Evolutionary conservation across 352 stramenopile species (phyloP), one percentile per base, ranked within the genome.

Genomic region (Phytophthora aleatoria): DNA sequence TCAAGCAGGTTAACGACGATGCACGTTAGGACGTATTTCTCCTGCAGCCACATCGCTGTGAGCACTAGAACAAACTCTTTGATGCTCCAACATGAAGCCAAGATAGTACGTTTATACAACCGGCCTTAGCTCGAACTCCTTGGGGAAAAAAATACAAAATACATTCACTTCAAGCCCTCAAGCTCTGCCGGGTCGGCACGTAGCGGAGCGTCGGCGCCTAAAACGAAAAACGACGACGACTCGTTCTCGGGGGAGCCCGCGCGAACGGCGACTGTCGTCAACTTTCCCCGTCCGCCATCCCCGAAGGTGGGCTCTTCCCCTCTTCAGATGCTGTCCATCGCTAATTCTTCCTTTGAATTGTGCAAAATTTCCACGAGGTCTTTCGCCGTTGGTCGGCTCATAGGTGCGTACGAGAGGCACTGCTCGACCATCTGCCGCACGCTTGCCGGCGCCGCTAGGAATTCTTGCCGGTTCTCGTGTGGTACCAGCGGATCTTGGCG

Each of bases 351-450:
- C 41, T 81, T 75, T 43, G 77, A 75, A 38, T 50, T 49, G 43
- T 75, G 62, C 50, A 87, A 71, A 65, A 74, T 47, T 27, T 78
- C 49, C 58, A 89, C 69, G 26, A 87, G 67, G 20, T 82, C 65
- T n/a, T 82, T 73, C 11, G 78, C 78, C 13, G 62, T 76, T 61
- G 80, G 80, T 30, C 80, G 80, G 47, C 76, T 75, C 53, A 71
- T 73, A 70, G 80, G 76, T 57, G 71, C 54, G 53, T 74, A 76
- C 50, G 77, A 87, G 9, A 89, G 64, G 47, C 81, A 89, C 53
- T 50, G 54, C 30, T 81, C 72, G 50, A 89, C 79, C 50, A 71
- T 64, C 36, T 70, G 61, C 36, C 64, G 76, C 38, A 88, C 59
- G 47, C 61, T 79, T 52, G 61, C 43, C 13, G 81, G 78, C 3